Evolutionary conservation across 495 filamentous ascomycete genomes (phyloP), one percentile per base, ranked within the genome.

Genomic region (Cercophora samala): DNA sequence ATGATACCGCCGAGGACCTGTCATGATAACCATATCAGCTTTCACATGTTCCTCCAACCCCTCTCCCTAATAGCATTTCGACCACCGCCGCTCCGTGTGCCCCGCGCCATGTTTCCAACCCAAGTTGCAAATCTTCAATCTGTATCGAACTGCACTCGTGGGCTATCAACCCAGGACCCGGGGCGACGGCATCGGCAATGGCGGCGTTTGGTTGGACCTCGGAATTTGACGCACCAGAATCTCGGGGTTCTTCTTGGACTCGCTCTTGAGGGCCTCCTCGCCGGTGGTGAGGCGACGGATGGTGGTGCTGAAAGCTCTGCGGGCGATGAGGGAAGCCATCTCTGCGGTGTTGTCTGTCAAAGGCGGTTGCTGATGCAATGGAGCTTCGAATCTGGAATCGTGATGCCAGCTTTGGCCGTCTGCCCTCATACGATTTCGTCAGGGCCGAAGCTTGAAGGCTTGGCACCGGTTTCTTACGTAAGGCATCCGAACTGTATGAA

Each of bases 1-100:
- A 99, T 97, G 72, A 99, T 89, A 73, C 87, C 91, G 67, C 93
- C 83, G 62, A 99, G 88, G 72, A 97, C 88, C 95, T 99, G 53
- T 26, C 46, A 58, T 21, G 22, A 60, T 32, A 46, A 55, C 29
- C 62, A 25, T 65, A 71, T 75, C 66, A 78, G 72, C 66, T 56
- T 62, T 23, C 22, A 46, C 37, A 46, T 46, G 13, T 18, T 46
- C 37, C 37, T 46, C 13, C 54, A 60, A 23, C 29, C 23, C 25
- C 42, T 32, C 62, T 32, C 29, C 25, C 13, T 19, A 8, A 6
- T 24, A 29, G n/a, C 51, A 25, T 2, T 2, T 13, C 5, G 13
- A 46, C 37, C 37, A 46, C 37, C 37, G 37, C 55, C 56, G 29
- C 52, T 32, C 37, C 58, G 29, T 32, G 32, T 22, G 53, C 53